A percentile compares a stretch with the other conserved stretches of the same genome.
Evolutionary conservation across 306 rosid species (phyloP).

Genomic region (Vachellia pachyceras): DNA sequence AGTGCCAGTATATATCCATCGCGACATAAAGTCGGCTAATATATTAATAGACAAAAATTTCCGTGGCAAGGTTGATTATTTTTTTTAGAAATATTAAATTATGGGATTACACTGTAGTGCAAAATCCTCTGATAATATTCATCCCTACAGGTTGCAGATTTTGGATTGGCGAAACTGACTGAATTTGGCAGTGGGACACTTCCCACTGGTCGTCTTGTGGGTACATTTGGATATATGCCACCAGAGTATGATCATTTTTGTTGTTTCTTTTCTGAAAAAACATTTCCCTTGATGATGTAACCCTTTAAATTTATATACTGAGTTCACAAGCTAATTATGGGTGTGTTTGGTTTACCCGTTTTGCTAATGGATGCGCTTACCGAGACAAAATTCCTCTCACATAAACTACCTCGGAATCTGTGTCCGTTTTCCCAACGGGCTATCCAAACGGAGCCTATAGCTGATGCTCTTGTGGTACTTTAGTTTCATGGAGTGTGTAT

Average conservation of each 20-base stretch:
- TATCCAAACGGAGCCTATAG: too few species aligned
- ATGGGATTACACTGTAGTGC: background rate
- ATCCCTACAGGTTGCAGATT: slow-evolving; percentile 80
- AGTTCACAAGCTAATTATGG: background rate
- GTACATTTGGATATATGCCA: slow-evolving; percentile 98
- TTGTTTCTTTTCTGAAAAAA: background rate
- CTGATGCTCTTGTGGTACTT: background rate
- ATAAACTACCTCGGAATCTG: too few species aligned
- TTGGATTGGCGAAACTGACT: slow-evolving; percentile 84
- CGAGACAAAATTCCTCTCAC: too few species aligned
- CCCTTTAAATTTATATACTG: background rate
- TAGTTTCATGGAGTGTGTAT: background rate
- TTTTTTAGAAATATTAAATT: slow-evolving; percentile 4
- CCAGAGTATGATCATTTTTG: slow-evolving; percentile 72
- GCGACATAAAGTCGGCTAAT: slow-evolving; percentile 90
- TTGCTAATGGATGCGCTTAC: too few species aligned
- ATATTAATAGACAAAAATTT: slow-evolving; percentile 77
- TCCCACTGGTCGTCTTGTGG: slow-evolving; percentile 66
- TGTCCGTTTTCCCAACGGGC: too few species aligned
- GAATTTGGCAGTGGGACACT: slow-evolving; percentile 71
- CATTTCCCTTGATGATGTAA: background rate
- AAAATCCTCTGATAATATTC: slow-evolving; percentile 13
- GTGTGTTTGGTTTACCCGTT: too few species aligned
- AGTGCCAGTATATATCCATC: slow-evolving; percentile 86
- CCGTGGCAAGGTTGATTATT: slow-evolving; percentile 69